Conservation (phyloP, 208 protist species). For the Trichomonas vaginalis region DNA sequence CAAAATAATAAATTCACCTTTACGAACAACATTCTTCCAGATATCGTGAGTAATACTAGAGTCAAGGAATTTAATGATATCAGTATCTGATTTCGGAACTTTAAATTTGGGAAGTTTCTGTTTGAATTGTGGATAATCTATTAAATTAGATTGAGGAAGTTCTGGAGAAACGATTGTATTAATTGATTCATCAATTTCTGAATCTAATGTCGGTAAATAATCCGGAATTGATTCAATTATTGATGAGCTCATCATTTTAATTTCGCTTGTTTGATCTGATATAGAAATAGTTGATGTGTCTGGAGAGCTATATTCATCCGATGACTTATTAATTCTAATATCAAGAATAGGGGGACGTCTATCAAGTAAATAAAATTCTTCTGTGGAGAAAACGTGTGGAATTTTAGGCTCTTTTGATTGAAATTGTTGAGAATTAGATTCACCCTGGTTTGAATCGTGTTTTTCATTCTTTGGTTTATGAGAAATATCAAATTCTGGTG, state of each 20-base stretch:
- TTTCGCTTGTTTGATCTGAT: background rate
- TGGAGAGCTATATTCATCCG: too few relatives aligned
- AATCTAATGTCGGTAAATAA: background rate
- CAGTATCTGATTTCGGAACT: background rate
- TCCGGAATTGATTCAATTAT: background rate
- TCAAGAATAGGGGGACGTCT: background rate
- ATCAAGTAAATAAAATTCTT: background rate
- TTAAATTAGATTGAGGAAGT: background rate
- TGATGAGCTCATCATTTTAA: background rate
- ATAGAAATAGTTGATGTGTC: too few relatives aligned
- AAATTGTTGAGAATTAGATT: too few relatives aligned
- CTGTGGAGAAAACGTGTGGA: background rate
- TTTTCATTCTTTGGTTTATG: too few relatives aligned
- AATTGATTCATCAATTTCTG: background rate
- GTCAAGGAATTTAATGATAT: background rate
- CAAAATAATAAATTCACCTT: background rate
- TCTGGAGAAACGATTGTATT: background rate
- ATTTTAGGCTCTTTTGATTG: background rate
- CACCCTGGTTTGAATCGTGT: too few relatives aligned
- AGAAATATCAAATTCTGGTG: background rate
- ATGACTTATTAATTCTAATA: background rate
- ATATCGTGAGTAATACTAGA: background rate
- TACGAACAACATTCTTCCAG: background rate
- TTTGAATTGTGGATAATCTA: background rate
- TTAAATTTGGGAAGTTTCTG: background rate